Evolutionary conservation across 345 rosid species (phyloP), one percentile per base, ranked within the genome.

Genomic region (Eucalyptus tenuipes): DNA sequence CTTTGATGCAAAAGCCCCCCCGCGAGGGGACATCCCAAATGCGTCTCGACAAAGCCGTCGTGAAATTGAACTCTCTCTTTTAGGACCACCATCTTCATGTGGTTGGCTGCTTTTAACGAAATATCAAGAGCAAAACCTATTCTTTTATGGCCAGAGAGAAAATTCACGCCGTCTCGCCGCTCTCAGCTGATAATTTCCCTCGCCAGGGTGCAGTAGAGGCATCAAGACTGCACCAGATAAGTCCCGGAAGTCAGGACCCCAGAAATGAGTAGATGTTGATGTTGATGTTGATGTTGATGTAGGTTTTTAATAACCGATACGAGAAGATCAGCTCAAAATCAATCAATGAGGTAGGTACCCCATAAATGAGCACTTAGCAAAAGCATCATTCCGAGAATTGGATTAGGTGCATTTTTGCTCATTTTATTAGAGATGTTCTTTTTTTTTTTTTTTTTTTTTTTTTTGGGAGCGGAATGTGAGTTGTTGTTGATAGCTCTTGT

Each of bases 391-490:
- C 22, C 2, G 24, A 31, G 18, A 68, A 15, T 31, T 31, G 80
- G 42, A 33, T 31, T 31, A 8, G 42, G 80, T 31, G 5, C 42
- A 31, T 3, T 68, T 68, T 31, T 68, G 12, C 22, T 33, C 80
- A 68, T 68, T 68, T 31, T 31, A 8, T 64, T 64, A 64, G 37
- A n/a, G 75, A 64, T n/a, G 18, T 29, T 61, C 8, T 20, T 20
- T 0, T 13, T 64, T 1, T 64, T 29, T 3, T 27, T 4, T 1
- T 4, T 1, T 13, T 3, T 13, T 4, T n/a, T 8, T 24, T 22
- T 55, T 55, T 9, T 9, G 12, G 37, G 75, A 64, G 37, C 4
- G 75, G 75, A 64, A 64, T 13, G 5, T n/a, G 75, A 64, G 75
- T n/a, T 59, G 31, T 27, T 27, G 16, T 27, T n/a, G 75, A n/a